phyloP scores from a whole-genome alignment of 2,329 filamentous ascomycete species.

The Fusarium tjaetaba region DNA sequence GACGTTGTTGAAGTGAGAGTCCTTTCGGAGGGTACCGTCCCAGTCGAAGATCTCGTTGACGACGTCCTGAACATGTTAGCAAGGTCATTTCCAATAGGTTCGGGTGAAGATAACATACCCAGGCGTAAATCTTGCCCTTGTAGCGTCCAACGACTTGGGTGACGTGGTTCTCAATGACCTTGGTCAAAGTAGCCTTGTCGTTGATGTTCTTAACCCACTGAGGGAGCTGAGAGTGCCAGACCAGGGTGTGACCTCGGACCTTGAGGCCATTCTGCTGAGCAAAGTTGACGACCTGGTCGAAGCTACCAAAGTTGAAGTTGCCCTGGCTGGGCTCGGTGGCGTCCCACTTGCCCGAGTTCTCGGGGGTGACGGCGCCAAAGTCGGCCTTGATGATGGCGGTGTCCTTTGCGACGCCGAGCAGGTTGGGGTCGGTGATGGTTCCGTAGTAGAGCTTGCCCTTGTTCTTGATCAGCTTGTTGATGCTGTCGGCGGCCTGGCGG shows the following conservation, averaged over 20 bases:
- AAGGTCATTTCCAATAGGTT: rapidly evolving
- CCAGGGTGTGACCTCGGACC: constrained; percentile 72
- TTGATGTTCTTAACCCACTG: constrained; percentile 67
- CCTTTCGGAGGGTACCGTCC: constrained; percentile 64
- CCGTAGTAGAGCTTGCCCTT: constrained; percentile 73
- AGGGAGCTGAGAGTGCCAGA: constrained; percentile 72
- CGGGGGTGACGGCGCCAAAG: constrained; percentile 72
- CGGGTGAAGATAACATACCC: neutral
- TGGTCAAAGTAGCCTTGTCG: constrained; percentile 61
- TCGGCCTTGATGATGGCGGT: constrained; percentile 65
- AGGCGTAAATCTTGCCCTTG: constrained; percentile 66
- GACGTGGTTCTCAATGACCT: constrained; percentile 69
- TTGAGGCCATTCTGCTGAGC: constrained; percentile 62
- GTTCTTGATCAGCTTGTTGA: constrained; percentile 55
- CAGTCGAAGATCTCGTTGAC: constrained; percentile 74
- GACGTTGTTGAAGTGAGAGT: constrained; percentile 72
- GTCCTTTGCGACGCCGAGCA: constrained; percentile 54
- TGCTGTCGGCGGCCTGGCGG: constrained; percentile 7
- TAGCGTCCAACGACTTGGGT: constrained; percentile 65
- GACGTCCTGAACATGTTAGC: constrained; percentile 58
- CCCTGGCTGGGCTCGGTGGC: constrained; percentile 50
- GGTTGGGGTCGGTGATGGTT: constrained; percentile 63
- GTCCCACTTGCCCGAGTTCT: constrained; percentile 79
- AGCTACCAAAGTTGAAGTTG: constrained; percentile 65
- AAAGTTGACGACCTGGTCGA: constrained; percentile 70